A percentile compares a stretch with the other conserved stretches of the same genome.
phyloP scores from a whole-genome alignment of 345 rosid species.

The Bruguiera parviflora region DNA sequence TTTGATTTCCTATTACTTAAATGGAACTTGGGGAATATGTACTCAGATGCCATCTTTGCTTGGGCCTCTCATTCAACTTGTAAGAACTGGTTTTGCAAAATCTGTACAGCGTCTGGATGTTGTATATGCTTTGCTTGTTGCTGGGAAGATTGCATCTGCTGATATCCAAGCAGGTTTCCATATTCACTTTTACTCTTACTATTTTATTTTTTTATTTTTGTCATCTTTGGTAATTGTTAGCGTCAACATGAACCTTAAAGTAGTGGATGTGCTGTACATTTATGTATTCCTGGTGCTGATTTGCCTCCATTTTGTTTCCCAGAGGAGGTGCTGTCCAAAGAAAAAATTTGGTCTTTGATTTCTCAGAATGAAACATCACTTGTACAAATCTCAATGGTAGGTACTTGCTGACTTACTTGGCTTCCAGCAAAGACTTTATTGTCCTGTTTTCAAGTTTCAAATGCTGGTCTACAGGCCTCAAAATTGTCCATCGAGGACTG shows the following conservation, averaged over 20 bases:
- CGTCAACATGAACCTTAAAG: neutral
- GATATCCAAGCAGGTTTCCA: constrained; percentile 87
- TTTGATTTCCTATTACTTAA: constrained; percentile 15
- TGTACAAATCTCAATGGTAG: constrained; percentile 64
- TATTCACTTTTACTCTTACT: neutral
- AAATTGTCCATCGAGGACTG: constrained; percentile 76
- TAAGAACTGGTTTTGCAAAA: constrained; percentile 87
- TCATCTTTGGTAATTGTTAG: neutral
- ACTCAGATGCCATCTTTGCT: constrained; percentile 72
- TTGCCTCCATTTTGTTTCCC: constrained; percentile 21
- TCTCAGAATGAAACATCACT: constrained; percentile 87
- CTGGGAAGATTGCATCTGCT: constrained; percentile 73
- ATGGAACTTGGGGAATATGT: constrained; percentile 16
- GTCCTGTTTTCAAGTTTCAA: neutral
- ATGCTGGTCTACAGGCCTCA: constrained; percentile 40
- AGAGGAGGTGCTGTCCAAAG: constrained; percentile 87
- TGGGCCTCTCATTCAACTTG: constrained; percentile 84
- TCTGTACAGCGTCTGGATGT: constrained; percentile 93
- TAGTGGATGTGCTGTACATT: constrained; percentile 2
- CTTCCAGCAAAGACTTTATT: neutral
- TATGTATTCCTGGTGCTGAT: constrained; percentile 15
- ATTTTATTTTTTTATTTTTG: neutral
- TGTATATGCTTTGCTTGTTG: constrained; percentile 73
- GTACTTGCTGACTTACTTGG: constrained; percentile 1
- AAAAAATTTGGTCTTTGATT: constrained; percentile 85